Percentiles rank a stretch among this genome's conserved stretches.
Evolutionary conservation across 805 yeast genomes (phyloP).

Genomic region (Teunomyces pallodes): DNA sequence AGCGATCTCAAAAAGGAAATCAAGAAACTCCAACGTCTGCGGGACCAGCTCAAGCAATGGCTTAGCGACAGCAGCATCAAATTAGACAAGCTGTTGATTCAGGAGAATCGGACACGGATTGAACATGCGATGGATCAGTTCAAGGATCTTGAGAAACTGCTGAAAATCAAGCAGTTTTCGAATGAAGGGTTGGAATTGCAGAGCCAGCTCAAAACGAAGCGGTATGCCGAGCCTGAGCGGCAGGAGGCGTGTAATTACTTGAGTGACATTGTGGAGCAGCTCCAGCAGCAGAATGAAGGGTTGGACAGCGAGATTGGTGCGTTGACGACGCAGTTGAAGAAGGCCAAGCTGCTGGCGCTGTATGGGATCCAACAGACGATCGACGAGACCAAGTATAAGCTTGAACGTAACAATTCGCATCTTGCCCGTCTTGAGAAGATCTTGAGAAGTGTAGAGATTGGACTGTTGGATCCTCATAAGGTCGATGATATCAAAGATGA

Average conservation of each 20-base stretch:
- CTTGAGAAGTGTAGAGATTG: conserved; percentile 73
- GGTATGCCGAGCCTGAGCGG: conserved; percentile 67
- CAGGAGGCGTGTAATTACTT: conserved; percentile 70
- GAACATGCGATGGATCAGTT: conserved; percentile 97
- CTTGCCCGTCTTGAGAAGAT: conserved; percentile 74
- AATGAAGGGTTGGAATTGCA: conserved; percentile 86
- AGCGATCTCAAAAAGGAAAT: conserved; percentile 91
- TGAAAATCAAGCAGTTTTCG: conserved; percentile 91
- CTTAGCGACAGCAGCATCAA: conserved; percentile 86
- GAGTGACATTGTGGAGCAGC: conserved; percentile 69
- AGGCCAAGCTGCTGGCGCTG: conserved; percentile 52
- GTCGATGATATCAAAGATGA: conserved; percentile 82
- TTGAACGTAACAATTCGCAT: conserved; percentile 79
- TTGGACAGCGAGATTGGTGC: conserved; percentile 63
- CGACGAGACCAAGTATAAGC: conserved; percentile 57
- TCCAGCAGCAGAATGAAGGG: conserved; percentile 76
- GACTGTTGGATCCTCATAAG: conserved; percentile 72
- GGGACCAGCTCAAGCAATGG: conserved; percentile 97
- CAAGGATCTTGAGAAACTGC: conserved; percentile 88
- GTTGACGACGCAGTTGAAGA: conserved; percentile 35
- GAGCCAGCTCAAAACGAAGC: conserved; percentile 31
- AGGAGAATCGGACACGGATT: conserved; percentile 63
- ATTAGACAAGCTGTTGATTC: conserved; percentile 48
- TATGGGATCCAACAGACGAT: conserved; percentile 47
- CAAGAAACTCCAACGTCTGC: conserved; percentile 85